A percentile compares a stretch with the other conserved stretches of the same genome.
Evolutionary conservation across 306 rosid species (phyloP).

Genomic region (Rubus parviflorus): DNA sequence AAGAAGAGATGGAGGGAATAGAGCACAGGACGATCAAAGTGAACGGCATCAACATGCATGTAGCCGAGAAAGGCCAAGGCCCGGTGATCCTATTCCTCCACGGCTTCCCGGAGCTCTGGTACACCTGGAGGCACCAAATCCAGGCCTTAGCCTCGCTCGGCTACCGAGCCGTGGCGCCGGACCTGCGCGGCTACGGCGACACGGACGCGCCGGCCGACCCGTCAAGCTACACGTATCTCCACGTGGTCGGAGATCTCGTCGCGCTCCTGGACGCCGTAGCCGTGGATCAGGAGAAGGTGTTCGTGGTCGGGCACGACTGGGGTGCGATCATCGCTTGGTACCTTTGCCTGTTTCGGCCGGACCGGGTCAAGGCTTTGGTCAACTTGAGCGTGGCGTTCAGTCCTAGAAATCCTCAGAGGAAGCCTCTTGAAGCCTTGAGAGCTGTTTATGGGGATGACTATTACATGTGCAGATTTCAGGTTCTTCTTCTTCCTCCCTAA

Average conservation of each 20-base stretch:
- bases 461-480: constrained; percentile 80
- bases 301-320: constrained; percentile 88
- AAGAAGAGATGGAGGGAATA: constrained; percentile 42
- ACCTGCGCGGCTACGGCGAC: constrained; percentile 79
- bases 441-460: constrained; percentile 60
- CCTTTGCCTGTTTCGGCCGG: constrained; percentile 65
- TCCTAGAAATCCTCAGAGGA: constrained; percentile 58
- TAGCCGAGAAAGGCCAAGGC: constrained; percentile 74
- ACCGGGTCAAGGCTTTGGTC: constrained; percentile 60
- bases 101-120: constrained; percentile 88
- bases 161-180: constrained; percentile 68
- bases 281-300: constrained; percentile 51
- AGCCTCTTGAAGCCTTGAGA: constrained; percentile 43
- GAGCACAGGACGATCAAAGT: constrained; percentile 47
- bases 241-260: constrained; percentile 64
- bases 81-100: constrained; percentile 72
- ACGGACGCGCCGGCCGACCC: constrained; percentile 41
- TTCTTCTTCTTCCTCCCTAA: not conserved
- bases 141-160: constrained; percentile 57
- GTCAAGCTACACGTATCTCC: constrained; percentile 50
- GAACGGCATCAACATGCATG: constrained; percentile 77
- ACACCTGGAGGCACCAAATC: constrained; percentile 86
- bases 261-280: constrained; percentile 55
- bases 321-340: constrained; percentile 71
- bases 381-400: constrained; percentile 52